phyloP scores from a whole-genome alignment of 2,329 filamentous ascomycete genomes.

The Fonsecaea pugnacius region DNA sequence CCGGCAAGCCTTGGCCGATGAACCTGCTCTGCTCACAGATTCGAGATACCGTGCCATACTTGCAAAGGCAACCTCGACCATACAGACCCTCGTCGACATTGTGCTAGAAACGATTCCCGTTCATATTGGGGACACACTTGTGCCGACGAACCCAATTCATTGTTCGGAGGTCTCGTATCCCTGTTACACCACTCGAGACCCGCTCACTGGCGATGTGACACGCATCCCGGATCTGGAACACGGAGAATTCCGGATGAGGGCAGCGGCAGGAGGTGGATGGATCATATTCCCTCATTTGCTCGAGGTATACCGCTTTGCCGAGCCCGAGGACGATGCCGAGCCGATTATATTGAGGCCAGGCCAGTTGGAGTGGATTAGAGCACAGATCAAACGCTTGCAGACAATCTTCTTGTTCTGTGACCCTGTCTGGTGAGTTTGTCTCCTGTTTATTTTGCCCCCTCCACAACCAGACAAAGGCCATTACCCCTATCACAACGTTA shows the following conservation, averaged over 20 bases:
- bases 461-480: not conserved
- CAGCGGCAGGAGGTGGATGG: constrained; percentile 36
- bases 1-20: constrained; percentile 29
- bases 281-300: constrained; percentile 33
- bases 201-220: constrained; percentile 16
- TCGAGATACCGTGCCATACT: constrained; percentile 15
- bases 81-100: constrained; percentile 33
- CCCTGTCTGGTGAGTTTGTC: constrained; percentile 27
- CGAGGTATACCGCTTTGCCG: constrained; percentile 33
- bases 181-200: constrained; percentile 17
- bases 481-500: not conserved
- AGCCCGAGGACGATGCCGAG: constrained; percentile 34
- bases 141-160: constrained; percentile 32
- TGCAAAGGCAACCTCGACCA: constrained; percentile 26
- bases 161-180: constrained; percentile 31
- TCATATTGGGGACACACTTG: constrained; percentile 34
- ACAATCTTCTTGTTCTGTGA: constrained; percentile 30
- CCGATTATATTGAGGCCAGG: constrained; percentile 33
- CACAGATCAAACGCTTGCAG: constrained; percentile 36
- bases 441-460: not conserved
- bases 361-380: constrained; percentile 37
- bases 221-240: constrained; percentile 19
- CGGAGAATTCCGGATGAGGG: constrained; percentile 19
- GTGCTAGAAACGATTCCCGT: constrained; percentile 35
- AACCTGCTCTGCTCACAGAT: constrained; percentile 18